Base-by-base conservation (phyloP, 2,329 filamentous ascomycete species). In the Colletotrichum coccodes region DNA sequence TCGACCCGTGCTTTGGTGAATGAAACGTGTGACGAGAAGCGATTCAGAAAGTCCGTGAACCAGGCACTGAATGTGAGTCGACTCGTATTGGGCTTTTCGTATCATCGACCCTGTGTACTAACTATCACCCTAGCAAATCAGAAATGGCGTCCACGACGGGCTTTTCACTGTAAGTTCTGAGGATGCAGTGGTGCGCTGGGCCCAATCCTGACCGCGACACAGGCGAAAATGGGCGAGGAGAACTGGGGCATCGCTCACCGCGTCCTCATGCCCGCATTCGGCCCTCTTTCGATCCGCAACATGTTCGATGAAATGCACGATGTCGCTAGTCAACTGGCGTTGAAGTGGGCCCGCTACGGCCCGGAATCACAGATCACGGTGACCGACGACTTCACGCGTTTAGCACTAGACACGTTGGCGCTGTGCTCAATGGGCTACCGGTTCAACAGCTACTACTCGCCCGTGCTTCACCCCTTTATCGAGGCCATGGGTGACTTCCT, bases 231-330 rank as follows among this genome's bases (percentile, higher is more conserved):
- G 50, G 71, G 64, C 30, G 68, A 74, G 46, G 65, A 69, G 56
- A 70, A 67, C 49, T 74, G 72, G 71, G 60, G 83, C 21, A 85
- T 91, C 71, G 91, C 92, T 26, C 88, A 93, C 73, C 82, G 89
- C 28, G 80, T 90, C 12, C 80, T 94, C 62, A 86, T 91, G 74
- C 91, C 91, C 0, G 90, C 90, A 3, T 93, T 94, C 75, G 91
- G 91, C 0, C 91, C 91, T 0, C 77, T 93, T 26, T 84, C 87
- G 1, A 93, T 94, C 73, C 85, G 87, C 32, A 78, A 77, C 30
- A 89, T 89, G 86, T 89, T 86, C 70, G 81, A 84, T 71, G 82
- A 84, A 71, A 84, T 84, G 83, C 78, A 83, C 65, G 86, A 88
- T 70, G 83, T 89, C 58, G 82, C 84, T 7, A 80, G 80, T 2